Percentiles rank a stretch among this genome's conserved stretches.
Conservation (phyloP, 805 yeast species). For the Cyberlindnera suaveolens region DNA sequence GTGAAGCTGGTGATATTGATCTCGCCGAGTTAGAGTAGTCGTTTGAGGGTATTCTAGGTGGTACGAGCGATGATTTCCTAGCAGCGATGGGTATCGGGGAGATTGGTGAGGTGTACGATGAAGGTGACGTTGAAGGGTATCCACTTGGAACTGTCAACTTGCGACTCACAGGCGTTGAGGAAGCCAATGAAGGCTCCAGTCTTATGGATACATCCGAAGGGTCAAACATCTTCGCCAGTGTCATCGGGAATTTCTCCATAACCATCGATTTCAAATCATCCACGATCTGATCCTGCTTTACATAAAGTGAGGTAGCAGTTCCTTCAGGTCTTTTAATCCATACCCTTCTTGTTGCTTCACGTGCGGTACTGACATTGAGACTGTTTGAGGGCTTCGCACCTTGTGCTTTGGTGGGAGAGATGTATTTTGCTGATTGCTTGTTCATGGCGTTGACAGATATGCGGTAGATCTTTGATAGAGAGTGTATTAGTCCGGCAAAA, state of each 20-base stretch:
- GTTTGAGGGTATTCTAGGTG: slow-evolving; percentile 8
- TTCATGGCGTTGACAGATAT: neutral
- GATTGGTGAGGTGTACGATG: slow-evolving; percentile 15
- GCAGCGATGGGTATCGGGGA: slow-evolving; percentile 23
- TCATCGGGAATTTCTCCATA: slow-evolving; percentile 58
- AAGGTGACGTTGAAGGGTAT: neutral
- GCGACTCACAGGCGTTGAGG: slow-evolving; percentile 4
- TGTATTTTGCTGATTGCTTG: slow-evolving; percentile 6
- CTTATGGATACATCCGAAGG: slow-evolving; percentile 56
- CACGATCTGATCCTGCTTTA: slow-evolving; percentile 56
- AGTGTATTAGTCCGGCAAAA: too few relatives aligned
- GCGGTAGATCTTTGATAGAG: too few relatives aligned
- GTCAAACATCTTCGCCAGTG: slow-evolving; percentile 54
- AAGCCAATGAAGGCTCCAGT: slow-evolving; percentile 10
- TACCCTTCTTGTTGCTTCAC: slow-evolving; percentile 32
- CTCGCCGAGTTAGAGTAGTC: slow-evolving; percentile 7
- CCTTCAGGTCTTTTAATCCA: slow-evolving; percentile 50
- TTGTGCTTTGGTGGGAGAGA: slow-evolving; percentile 9
- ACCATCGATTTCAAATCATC: slow-evolving; percentile 77
- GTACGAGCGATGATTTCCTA: slow-evolving; percentile 12
- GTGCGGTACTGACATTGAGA: slow-evolving; percentile 10
- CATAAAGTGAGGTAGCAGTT: slow-evolving; percentile 64
- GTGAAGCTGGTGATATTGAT: slow-evolving; percentile 13
- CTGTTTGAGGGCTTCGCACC: neutral
- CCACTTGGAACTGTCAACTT: slow-evolving; percentile 3